phyloP scores from a whole-genome alignment of 2,329 filamentous ascomycete species.

The Cordyceps cicadae region DNA sequence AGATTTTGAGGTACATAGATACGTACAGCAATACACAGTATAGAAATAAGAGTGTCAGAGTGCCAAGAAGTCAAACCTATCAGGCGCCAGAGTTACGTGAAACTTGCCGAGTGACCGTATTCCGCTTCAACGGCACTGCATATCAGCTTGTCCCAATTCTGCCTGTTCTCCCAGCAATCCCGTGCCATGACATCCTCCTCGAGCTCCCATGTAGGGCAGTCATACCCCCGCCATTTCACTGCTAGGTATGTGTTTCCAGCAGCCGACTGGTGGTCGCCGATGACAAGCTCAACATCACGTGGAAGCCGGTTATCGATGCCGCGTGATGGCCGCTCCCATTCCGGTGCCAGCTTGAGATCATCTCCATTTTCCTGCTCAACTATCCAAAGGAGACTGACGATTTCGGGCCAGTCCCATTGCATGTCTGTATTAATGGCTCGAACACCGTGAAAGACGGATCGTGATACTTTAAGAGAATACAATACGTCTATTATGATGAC shows the following conservation, averaged over 20 bases:
- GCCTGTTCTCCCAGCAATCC: too few relatives aligned
- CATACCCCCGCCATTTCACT: background rate
- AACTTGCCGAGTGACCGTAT: too few relatives aligned
- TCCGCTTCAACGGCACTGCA: slow-evolving; percentile 17
- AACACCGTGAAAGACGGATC: background rate
- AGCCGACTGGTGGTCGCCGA: background rate
- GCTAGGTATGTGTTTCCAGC: background rate
- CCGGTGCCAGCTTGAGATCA: background rate
- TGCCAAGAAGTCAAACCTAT: too few relatives aligned
- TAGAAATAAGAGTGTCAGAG: too few relatives aligned
- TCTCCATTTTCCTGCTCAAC: background rate
- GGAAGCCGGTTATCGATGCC: background rate
- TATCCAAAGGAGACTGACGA: background rate
- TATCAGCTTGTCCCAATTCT: too few relatives aligned
- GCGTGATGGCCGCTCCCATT: background rate
- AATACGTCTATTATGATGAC: background rate
- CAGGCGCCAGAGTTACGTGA: too few relatives aligned
- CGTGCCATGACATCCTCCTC: background rate
- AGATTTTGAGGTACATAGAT: too few relatives aligned
- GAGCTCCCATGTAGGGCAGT: background rate
- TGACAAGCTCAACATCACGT: background rate
- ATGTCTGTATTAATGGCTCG: background rate
- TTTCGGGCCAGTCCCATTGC: background rate
- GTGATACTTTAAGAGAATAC: background rate
- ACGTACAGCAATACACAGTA: too few relatives aligned